Evolutionary conservation across 2,329 filamentous ascomycete species (phyloP), one percentile per base, ranked within the genome.

Genomic region (Alternaria novae-zelandiae): DNA sequence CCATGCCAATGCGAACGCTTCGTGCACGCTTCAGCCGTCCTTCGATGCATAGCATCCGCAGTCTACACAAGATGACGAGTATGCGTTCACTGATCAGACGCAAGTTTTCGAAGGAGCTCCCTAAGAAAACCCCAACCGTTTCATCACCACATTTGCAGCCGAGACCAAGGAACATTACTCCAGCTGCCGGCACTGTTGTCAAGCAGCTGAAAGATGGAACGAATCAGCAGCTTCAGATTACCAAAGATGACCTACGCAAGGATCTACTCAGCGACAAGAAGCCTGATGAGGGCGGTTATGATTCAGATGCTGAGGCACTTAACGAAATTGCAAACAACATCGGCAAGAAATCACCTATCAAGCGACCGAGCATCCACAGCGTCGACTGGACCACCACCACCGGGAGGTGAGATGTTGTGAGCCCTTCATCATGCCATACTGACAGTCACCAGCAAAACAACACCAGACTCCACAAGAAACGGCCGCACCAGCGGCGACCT

Each of bases 261-360:
- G 68, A 79, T 21, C 62, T 80, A 2, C 63, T 79, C 4, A 77
- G 72, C 47, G 69, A 77, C 60, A 76, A 74, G 64, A 70, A 67
- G 53, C 70, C 74, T 7, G 68, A 72, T 25, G 71, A 79, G 49
- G 78, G 78, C 8, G 77, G 77, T 12, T 81, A 80, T 45, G 79
- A 82, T 59, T 70, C 73, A 12, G 80, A 82, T 68, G 79, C 79
- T 28, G 61, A 75, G 58, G 66, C 75, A 23, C 61, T 82, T 13
- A 72, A 76, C 49, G 76, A 78, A 36, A 66, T 79, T 30, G 75
- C 72, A 7, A 74, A 56, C 43, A 72, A 76, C 43, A 63, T 77
- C 3, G 74, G 70, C 3, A 79, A 72, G 61, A 76, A 68, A 53
- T 64, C 70, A 12, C 69, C 74, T 1, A 69, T 56, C n/a, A 79